A percentile compares a stretch with the other conserved stretches of the same genome.
Conservation (phyloP, 2,329 filamentous ascomycete genomes). For the Sporothrix dimorphospora region DNA sequence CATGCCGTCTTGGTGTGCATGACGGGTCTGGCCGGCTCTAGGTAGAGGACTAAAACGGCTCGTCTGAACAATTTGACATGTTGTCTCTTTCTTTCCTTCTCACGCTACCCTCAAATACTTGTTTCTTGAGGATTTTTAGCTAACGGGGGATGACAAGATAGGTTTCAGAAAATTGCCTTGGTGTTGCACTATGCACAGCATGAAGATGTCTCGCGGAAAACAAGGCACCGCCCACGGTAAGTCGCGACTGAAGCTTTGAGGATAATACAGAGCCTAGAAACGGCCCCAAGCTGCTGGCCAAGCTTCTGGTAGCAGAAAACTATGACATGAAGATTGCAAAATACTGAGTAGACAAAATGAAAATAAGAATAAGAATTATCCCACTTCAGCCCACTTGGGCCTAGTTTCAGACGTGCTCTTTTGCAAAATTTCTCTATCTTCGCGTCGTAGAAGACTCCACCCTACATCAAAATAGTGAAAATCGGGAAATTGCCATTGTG, state of each 20-base stretch:
- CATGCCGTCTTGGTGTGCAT: slow-evolving; percentile 60
- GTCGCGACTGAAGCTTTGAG: not conserved
- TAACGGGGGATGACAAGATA: slow-evolving; percentile 5
- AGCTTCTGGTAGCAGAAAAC: not conserved
- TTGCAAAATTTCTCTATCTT: slow-evolving; percentile 2
- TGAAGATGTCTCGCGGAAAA: not conserved
- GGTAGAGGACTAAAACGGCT: slow-evolving; percentile 47
- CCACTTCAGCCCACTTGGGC: not conserved
- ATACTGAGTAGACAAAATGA: not conserved
- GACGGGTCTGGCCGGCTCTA: slow-evolving; percentile 40
- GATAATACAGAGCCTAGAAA: not conserved
- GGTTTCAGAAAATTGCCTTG: not conserved
- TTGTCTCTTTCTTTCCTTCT: not conserved
- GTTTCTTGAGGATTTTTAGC: not conserved
- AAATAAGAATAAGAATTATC: not conserved
- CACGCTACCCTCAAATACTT: not conserved
- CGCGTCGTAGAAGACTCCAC: not conserved
- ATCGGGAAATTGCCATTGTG: slow-evolving; percentile 11
- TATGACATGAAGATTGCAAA: not conserved
- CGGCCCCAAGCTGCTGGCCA: not conserved
- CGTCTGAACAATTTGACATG: slow-evolving; percentile 37
- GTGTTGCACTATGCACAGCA: not conserved
- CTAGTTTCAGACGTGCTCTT: not conserved
- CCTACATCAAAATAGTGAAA: slow-evolving; percentile 7
- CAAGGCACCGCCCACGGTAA: slow-evolving; percentile 2